Evolutionary conservation across 2,329 filamentous ascomycete species (phyloP).

Genomic region (Apiospora kogelbergensis): DNA sequence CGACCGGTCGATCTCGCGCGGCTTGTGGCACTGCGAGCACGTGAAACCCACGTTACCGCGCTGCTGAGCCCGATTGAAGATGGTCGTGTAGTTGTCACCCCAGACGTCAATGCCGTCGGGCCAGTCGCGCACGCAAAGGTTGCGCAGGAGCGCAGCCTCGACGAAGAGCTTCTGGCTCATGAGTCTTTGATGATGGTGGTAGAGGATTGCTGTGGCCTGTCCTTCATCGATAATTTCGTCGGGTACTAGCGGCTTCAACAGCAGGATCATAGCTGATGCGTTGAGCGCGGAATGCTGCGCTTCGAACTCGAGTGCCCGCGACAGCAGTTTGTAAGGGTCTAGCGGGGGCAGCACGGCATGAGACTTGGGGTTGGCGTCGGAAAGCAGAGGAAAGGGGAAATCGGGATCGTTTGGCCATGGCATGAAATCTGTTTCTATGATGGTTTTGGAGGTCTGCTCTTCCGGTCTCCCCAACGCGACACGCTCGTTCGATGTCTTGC

Average conservation of each 20-base stretch:
- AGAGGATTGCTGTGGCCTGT: constrained; percentile 56
- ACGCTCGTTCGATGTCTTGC: constrained; percentile 15
- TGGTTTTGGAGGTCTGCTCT: constrained; percentile 39
- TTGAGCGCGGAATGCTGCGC: constrained; percentile 55
- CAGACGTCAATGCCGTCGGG: constrained; percentile 49
- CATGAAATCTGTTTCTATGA: constrained; percentile 59
- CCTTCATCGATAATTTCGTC: constrained; percentile 53
- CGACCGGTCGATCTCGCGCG: constrained; percentile 52
- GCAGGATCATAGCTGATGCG: constrained; percentile 60
- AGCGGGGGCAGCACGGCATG: constrained; percentile 39
- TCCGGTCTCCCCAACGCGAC: constrained; percentile 27
- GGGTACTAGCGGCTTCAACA: constrained; percentile 58
- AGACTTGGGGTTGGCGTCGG: constrained; percentile 14
- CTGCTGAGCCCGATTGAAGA: constrained; percentile 55
- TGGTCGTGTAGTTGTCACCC: constrained; percentile 54
- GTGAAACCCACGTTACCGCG: constrained; percentile 53
- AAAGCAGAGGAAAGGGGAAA: constrained; percentile 48
- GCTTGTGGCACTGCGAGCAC: constrained; percentile 57
- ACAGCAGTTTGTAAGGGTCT: constrained; percentile 54
- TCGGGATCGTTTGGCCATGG: constrained; percentile 57
- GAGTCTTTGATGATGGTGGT: constrained; percentile 60
- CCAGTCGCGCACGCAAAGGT: constrained; percentile 60
- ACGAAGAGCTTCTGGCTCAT: constrained; percentile 60
- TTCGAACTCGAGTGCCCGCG: constrained; percentile 57
- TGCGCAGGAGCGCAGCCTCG: constrained; percentile 61